phyloP scores from a whole-genome alignment of 1,139 yeast species.

The Chernovozyma aurita region DNA sequence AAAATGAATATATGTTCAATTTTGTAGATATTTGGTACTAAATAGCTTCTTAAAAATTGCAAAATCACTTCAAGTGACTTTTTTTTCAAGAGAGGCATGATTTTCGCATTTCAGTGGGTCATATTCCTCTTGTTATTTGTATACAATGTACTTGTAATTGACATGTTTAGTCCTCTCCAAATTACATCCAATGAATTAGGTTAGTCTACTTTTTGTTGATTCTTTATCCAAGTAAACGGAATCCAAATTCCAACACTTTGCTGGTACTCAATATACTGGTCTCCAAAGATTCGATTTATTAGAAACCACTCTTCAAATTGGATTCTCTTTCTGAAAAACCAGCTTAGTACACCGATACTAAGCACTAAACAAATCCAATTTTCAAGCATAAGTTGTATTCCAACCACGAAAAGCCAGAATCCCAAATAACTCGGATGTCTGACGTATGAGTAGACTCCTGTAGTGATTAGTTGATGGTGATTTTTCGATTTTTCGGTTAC shows the following conservation, averaged over 20 bases:
- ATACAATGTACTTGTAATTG: too few relatives aligned
- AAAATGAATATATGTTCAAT: too few relatives aligned
- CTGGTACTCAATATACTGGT: conserved; percentile 23
- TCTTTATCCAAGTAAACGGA: conserved; percentile 18
- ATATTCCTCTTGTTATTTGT: too few relatives aligned
- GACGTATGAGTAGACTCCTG: conserved; percentile 26
- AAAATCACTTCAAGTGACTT: too few relatives aligned
- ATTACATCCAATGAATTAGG: conserved; percentile 1
- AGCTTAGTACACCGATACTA: conserved; percentile 17
- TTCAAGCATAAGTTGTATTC: conserved; percentile 26
- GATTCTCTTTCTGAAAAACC: conserved; percentile 32
- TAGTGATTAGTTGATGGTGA: conserved; percentile 19
- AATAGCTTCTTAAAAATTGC: too few relatives aligned
- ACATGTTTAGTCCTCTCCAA: not conserved
- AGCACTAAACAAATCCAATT: conserved; percentile 20
- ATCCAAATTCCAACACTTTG: conserved; percentile 24
- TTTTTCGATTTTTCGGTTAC: not conserved
- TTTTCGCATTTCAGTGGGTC: too few relatives aligned
- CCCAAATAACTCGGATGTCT: conserved; percentile 46
- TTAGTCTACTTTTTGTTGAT: conserved; percentile 2
- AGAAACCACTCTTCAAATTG: conserved; percentile 35
- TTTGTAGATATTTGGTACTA: too few relatives aligned
- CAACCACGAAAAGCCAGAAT: conserved; percentile 33
- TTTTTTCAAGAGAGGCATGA: too few relatives aligned
- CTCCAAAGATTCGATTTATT: conserved; percentile 24